Evolutionary conservation across 2,329 filamentous ascomycete genomes (phyloP), one percentile per base, ranked within the genome.

Genomic region (Calonectria multiphialidica): DNA sequence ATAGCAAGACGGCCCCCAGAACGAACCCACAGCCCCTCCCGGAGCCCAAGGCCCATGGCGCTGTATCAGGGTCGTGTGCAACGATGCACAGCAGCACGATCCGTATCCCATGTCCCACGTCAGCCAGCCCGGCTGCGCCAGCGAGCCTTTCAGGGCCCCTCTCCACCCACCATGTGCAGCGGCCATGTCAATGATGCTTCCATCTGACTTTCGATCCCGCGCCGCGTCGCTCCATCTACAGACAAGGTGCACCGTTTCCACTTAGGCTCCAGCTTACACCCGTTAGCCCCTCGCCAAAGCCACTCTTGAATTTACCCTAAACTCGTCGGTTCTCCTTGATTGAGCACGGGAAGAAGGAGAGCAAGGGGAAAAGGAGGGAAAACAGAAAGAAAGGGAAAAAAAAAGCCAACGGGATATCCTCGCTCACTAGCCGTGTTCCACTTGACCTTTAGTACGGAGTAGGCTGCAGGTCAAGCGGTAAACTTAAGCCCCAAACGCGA

Each of bases 191-290:
- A 70, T 70, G 68, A 70, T 65, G 68, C 50, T 59, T 70, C 61
- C 68, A 70, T 70, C 68, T 70, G 61, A 65, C 61, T 70, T 70
- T 65, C 40, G 47, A 57, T 57, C 63, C 40, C 47, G 63, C 49
- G 47, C 57, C 33, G 40, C 25, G 28, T 62, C 28, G 40, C 44
- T 33, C 33, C 33, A 37, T 47, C 23, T 16, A 47, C 10, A 42
- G 30, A 28, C 53, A 35, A 23, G n/a, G 25, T 64, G 21, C 25
- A 10, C 21, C 30, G 28, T n/a, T 63, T 53, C 15, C 6, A 16
- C 25, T 16, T 28, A 28, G 21, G 13, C 28, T 9, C 37, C 8
- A 37, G 66, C 66, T 35, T 69, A 40, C 57, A 12, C 12, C 8
- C 28, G 16, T 63, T 25, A 9, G 25, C 23, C 23, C n/a, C 25